Evolutionary conservation across 139 green algal genomes (phyloP), one percentile per base, ranked within the genome.

Genomic region (Chlorella sp.): DNA sequence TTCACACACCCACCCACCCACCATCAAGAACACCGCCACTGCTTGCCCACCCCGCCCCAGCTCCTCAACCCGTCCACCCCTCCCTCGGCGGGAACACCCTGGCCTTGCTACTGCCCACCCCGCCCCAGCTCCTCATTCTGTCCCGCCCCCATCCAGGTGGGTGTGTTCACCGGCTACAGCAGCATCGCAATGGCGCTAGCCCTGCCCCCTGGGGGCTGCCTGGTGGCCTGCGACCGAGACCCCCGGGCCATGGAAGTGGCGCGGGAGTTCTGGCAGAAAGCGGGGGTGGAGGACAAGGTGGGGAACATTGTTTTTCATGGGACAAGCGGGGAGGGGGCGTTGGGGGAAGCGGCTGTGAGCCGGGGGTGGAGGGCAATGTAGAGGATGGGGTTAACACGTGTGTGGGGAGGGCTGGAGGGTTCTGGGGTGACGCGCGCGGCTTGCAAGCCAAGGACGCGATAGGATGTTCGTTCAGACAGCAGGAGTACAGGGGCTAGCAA

Each of bases 111-210:
- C 40, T 24, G 14, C 40, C 16, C 9, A 40, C 39, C 0, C 80
- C 42, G 30, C 24, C 40, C 80, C 80, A 64, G 39, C 37, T n/a
- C 3, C 37, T 53, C 40, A 21, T 83, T 19, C 78, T 34, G 32
- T 18, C 24, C 30, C 26, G 39, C 48, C 42, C 12, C 48, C 68
- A 26, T 97, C 15, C 94, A 97, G 83, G 84, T 98, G 19, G 96
- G 96, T 7, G 94, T 97, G 0, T 99, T 98, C 94, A 99, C 97
- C 1, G 97, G 97, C 5, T 98, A 99, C 93, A 97, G 94, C 0
- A 95, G 96, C 0, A 86, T 95, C 15, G 94, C 93, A 26, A 94
- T 98, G 36, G 96, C 96, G 0, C 75, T 96, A 90, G 95, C 95
- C 4, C 92, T 99, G 78, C 95, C 96, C 0, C 81, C 93, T 7